Evolutionary conservation across 2,329 filamentous ascomycete genomes (phyloP), one percentile per base, ranked within the genome.

Genomic region (Scedosporium boydii): DNA sequence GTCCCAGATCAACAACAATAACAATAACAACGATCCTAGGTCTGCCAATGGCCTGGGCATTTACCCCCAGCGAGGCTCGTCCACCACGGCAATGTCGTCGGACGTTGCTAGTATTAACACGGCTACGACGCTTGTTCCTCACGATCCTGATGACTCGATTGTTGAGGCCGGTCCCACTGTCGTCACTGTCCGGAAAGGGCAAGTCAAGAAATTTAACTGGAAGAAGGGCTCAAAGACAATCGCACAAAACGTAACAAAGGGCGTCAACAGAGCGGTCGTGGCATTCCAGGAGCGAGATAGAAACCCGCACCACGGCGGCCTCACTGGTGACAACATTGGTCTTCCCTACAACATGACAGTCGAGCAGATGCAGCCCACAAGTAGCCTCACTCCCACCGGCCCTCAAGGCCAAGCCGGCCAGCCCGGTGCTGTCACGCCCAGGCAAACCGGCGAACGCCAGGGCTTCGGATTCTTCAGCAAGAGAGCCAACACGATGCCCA

Each of bases 191-290:
- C 87, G 92, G 69, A 98, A 97, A 77, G 92, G 90, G 34, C 92
- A 96, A 72, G 87, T 89, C 61, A 96, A 92, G 78, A 98, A 97
- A 74, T 97, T 97, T 77, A 96, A 96, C 77, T 98, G 95, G 93
- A 96, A 97, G 82, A 96, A 96, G 79, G 92, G 92, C 46, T 91
- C 91, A 46, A 93, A 96, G 76, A 93, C 90, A 62, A 88, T 98
- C 69, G 93, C 93, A 29, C 96, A 97, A 75, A 93, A 93, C 70
- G 90, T 98, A 60, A 89, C 90, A 65, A 97, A 97, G 78, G 92
- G 93, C 60, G 87, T 98, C 73, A 96, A 96, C 75, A 90, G 92
- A 62, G 93, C 93, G 5, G 96, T 97, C 64, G 88, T 87, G 59
- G 88, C 88, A 61, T 87, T 83, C 80, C 83, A 82, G 71, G 80